These are phyloP conservation scores for Maudiozyma serrabonitensis DNA, from an alignment of 805 yeast species.

Conservation along the genomic window DNA sequence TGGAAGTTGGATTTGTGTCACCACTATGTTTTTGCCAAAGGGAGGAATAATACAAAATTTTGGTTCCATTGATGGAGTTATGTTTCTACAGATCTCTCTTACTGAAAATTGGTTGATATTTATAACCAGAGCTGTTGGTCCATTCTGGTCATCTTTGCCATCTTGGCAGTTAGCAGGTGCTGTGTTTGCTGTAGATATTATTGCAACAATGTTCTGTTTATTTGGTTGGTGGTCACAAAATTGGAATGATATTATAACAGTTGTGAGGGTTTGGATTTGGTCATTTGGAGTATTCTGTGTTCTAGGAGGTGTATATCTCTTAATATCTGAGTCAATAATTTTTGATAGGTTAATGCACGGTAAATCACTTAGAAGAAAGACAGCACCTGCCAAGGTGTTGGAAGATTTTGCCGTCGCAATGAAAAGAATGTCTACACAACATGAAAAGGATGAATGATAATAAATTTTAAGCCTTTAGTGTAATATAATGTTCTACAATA, in stretches of 20 bases:
- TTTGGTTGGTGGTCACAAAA: slow-evolving; percentile 98
- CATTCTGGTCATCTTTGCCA: slow-evolving; percentile 94
- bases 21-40: slow-evolving; percentile 81
- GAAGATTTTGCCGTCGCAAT: slow-evolving; percentile 79
- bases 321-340: slow-evolving; percentile 72
- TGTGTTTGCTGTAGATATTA: slow-evolving; percentile 77
- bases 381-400: slow-evolving; percentile 47
- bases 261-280: slow-evolving; percentile 90
- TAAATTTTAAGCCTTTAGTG: too few species aligned
- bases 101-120: slow-evolving; percentile 97
- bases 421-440: slow-evolving; percentile 85
- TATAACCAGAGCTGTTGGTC: slow-evolving; percentile 94
- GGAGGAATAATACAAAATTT: slow-evolving; percentile 95
- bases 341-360: slow-evolving; percentile 82
- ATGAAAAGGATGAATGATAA: slow-evolving; percentile 33
- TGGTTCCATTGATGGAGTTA: slow-evolving; percentile 87
- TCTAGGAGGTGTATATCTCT: slow-evolving; percentile 91
- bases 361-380: slow-evolving; percentile 49
- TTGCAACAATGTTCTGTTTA: slow-evolving; percentile 84
- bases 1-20: slow-evolving; percentile 90
- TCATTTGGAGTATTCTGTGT: slow-evolving; percentile 95
- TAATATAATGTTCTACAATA: too few species aligned
- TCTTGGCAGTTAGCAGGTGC: slow-evolving; percentile 97
- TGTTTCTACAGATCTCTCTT: slow-evolving; percentile 87
- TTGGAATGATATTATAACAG: slow-evolving; percentile 93